phyloP scores from a whole-genome alignment of 2,329 filamentous ascomycete species.

The Arthroderma uncinatum region DNA sequence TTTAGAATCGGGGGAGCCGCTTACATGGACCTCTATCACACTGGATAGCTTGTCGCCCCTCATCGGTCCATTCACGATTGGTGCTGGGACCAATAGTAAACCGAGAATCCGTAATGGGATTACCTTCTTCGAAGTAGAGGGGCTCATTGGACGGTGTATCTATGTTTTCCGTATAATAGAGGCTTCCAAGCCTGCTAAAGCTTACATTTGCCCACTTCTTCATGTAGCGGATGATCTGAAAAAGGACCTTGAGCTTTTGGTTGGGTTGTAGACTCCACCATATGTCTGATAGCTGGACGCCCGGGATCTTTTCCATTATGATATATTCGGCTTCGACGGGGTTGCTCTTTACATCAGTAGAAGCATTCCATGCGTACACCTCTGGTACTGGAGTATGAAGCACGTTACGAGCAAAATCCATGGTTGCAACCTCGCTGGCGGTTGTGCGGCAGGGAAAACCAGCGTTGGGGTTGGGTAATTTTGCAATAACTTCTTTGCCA shows the following conservation, averaged over 20 bases:
- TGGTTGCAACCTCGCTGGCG: slow-evolving; percentile 33
- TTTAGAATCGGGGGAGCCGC: background rate
- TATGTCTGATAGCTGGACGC: slow-evolving; percentile 20
- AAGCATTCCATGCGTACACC: slow-evolving; percentile 28
- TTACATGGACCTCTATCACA: slow-evolving; percentile 13
- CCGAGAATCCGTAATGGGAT: slow-evolving; percentile 7
- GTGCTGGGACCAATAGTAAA: slow-evolving; percentile 22
- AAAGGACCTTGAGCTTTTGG: slow-evolving; percentile 7
- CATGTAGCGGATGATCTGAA: slow-evolving; percentile 7
- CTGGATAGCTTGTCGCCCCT: slow-evolving; percentile 4
- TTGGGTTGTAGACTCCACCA: slow-evolving; percentile 15
- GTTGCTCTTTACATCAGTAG: slow-evolving; percentile 22
- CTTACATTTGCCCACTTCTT: slow-evolving; percentile 7
- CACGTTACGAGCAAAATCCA: slow-evolving; percentile 23
- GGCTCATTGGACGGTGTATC: background rate
- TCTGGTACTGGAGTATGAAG: slow-evolving; percentile 29
- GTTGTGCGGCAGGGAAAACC: slow-evolving; percentile 19
- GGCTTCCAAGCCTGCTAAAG: slow-evolving; percentile 8
- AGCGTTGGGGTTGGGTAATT: slow-evolving; percentile 19
- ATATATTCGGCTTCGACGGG: slow-evolving; percentile 34
- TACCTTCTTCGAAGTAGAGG: slow-evolving; percentile 2
- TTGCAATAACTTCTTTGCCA: slow-evolving; percentile 18
- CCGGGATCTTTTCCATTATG: slow-evolving; percentile 31
- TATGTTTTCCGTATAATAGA: slow-evolving; percentile 8
- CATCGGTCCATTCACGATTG: slow-evolving; percentile 22